These are phyloP conservation scores for Melaleuca quinquenervia DNA, from an alignment of 345 rosid genomes.

Conservation along the genomic window DNA sequence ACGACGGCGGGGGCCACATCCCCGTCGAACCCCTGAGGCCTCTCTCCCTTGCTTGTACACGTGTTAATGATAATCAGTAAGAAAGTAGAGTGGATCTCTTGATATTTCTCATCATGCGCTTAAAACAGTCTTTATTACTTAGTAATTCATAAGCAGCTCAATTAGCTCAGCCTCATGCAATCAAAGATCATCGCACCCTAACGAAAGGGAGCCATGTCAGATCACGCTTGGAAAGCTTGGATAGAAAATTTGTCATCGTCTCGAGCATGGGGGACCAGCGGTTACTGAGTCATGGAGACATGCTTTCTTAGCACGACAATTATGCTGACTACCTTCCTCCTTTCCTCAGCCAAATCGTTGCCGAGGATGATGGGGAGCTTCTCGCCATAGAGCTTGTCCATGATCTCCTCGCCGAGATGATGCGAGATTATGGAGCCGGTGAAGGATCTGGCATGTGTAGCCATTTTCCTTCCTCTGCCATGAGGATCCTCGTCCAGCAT, in stretches of 20 bases:
- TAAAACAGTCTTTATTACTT: background rate
- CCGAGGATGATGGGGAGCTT: background rate
- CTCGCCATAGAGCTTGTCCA: conserved; percentile 7
- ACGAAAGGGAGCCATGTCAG: too few species aligned
- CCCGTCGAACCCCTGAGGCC: background rate
- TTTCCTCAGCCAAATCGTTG: background rate
- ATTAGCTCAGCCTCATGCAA: background rate
- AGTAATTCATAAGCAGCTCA: background rate
- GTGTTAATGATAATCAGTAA: background rate
- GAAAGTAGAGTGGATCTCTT: background rate
- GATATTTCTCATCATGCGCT: background rate
- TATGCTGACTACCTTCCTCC: background rate
- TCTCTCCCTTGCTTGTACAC: background rate
- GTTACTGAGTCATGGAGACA: background rate
- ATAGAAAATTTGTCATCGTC: too few species aligned
- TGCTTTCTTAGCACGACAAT: background rate
- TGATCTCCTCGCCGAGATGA: conserved; percentile 3
- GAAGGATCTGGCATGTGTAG: background rate
- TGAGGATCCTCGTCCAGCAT: background rate
- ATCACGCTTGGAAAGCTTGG: too few species aligned
- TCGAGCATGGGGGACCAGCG: too few species aligned
- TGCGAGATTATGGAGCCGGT: conserved; percentile 4
- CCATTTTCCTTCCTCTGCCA: background rate
- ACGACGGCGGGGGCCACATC: background rate
- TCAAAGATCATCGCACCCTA: too few species aligned